These are phyloP conservation scores for Leccinum subrobustum DNA, from an alignment of 1,284 basidiomycete species.

Conservation along the genomic window DNA sequence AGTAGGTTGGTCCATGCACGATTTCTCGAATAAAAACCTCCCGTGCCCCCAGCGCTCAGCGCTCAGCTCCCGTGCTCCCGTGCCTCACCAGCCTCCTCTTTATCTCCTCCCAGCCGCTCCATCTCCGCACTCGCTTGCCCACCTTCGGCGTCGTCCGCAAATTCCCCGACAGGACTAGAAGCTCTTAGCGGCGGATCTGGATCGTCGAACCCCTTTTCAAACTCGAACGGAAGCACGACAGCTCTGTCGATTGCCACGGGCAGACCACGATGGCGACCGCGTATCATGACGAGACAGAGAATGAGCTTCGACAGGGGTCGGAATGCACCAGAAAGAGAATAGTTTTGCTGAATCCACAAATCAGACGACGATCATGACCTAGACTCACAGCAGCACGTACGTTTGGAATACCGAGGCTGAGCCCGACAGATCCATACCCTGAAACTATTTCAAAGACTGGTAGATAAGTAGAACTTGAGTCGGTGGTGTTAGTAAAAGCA, in stretches of 20 bases:
- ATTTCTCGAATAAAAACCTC: neutral
- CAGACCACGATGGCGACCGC: conserved; percentile 88
- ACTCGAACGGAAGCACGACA: conserved; percentile 69
- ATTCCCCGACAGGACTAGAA: neutral
- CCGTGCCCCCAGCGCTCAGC: neutral
- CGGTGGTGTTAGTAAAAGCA: neutral
- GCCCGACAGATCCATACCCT: conserved; percentile 89
- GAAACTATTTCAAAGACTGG: conserved; percentile 86
- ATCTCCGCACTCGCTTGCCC: neutral
- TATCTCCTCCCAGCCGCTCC: neutral
- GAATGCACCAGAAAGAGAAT: conserved; percentile 80
- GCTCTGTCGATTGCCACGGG: conserved; percentile 90
- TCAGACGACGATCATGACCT: neutral
- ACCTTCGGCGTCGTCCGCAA: neutral
- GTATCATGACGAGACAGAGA: conserved; percentile 84
- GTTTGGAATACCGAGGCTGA: conserved; percentile 70
- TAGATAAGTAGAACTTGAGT: neutral
- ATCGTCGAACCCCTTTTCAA: conserved; percentile 28
- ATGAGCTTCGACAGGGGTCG: conserved; percentile 85
- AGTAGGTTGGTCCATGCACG: neutral
- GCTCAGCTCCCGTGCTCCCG: neutral
- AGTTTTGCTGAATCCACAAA: conserved; percentile 52
- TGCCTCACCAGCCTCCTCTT: neutral
- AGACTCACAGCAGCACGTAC: conserved; percentile 35
- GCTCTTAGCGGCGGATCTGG: neutral